Evolutionary conservation across 495 filamentous ascomycete species (phyloP).

Genomic region (Bombardia bombarda): DNA sequence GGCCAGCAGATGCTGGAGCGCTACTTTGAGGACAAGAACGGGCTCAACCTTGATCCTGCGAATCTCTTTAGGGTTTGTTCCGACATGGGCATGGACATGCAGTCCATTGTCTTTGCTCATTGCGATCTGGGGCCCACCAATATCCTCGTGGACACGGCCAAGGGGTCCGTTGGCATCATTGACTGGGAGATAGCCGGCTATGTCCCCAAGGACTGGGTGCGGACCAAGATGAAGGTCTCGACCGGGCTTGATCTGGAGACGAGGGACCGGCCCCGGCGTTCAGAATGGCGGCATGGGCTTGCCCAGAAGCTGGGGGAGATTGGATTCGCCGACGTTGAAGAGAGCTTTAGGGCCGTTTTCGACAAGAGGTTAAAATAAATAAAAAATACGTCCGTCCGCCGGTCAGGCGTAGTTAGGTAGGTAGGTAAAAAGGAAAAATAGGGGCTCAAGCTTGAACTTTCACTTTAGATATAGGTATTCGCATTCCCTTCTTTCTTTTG

Average conservation of each 20-base stretch:
- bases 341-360: background rate
- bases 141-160: constrained; percentile 6
- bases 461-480: no score
- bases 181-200: constrained; percentile 11
- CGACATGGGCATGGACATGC: constrained; percentile 8
- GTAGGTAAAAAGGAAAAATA: no score
- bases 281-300: constrained; percentile 5
- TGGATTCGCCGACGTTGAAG: background rate
- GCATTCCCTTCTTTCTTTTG: no score
- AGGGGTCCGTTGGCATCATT: constrained; percentile 3
- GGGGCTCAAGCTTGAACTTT: no score
- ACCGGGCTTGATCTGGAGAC: constrained; percentile 6
- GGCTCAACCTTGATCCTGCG: background rate
- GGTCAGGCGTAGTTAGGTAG: no score
- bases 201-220: constrained; percentile 10
- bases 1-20: constrained; percentile 3
- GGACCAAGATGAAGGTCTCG: constrained; percentile 9
- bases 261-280: background rate
- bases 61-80: background rate
- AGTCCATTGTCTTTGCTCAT: constrained; percentile 7
- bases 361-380: background rate
- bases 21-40: no score
- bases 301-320: background rate
- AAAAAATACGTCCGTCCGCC: no score
- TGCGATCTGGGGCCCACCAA: constrained; percentile 8